phyloP scores from a whole-genome alignment of 1,139 yeast species.

The Yamadazyma dendronema region DNA sequence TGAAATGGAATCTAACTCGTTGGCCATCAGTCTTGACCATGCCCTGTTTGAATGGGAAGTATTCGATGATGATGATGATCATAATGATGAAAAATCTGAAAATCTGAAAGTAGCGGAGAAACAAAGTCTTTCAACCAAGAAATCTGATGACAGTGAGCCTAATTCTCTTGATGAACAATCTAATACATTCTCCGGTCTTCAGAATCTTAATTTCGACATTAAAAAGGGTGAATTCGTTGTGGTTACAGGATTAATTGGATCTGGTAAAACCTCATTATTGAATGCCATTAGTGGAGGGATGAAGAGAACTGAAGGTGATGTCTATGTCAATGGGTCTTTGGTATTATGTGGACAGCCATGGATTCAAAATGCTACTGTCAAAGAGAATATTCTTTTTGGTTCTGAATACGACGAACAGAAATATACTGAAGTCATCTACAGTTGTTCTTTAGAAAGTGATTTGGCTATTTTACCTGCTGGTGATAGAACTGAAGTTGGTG shows the following conservation, averaged over 20 bases:
- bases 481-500: constrained; percentile 48
- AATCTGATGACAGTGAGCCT: background rate
- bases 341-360: constrained; percentile 53
- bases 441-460: constrained; percentile 39
- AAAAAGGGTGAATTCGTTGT: constrained; percentile 64
- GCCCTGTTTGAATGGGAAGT: constrained; percentile 41
- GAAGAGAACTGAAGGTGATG: constrained; percentile 41
- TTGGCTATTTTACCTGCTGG: constrained; percentile 41
- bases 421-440: constrained; percentile 31
- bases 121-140: background rate
- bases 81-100: constrained; percentile 3
- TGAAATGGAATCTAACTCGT: constrained; percentile 19
- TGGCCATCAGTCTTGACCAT: constrained; percentile 26
- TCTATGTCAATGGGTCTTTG: constrained; percentile 39
- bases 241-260: constrained; percentile 68
- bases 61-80: constrained; percentile 26
- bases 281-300: constrained; percentile 57
- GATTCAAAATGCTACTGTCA: constrained; percentile 45
- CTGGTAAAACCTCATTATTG: constrained; percentile 65
- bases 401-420: constrained; percentile 22
- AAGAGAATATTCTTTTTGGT: constrained; percentile 40
- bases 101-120: constrained; percentile 1
- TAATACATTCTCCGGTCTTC: constrained; percentile 27
- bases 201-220: constrained; percentile 42
- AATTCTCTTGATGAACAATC: background rate